Evolutionary conservation across 306 rosid species (phyloP).

Genomic region (Trichosanthes truncata): DNA sequence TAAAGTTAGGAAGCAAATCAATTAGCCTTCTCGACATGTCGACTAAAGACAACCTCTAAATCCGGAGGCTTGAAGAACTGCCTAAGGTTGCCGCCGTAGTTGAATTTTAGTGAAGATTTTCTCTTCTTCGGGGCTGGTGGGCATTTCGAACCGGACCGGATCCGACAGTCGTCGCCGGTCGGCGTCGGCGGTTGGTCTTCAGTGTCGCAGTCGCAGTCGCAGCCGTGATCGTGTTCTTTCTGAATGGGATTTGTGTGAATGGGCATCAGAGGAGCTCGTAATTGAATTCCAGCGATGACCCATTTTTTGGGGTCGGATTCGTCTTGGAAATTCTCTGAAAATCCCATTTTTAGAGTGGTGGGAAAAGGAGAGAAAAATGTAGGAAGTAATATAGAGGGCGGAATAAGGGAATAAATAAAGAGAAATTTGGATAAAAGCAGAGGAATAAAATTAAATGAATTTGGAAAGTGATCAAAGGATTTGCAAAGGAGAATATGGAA

Average conservation of each 20-base stretch:
- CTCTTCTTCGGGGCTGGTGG: conserved; percentile 83
- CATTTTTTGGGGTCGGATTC: conserved; percentile 44
- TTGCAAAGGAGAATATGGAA: conserved; percentile 4
- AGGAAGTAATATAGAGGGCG: conserved; percentile 12
- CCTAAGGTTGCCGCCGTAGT: conserved; percentile 25
- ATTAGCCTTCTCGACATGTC: conserved; percentile 45
- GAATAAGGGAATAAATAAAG: conserved; percentile 28
- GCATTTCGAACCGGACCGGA: conserved; percentile 41
- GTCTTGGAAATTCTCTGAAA: conserved; percentile 31
- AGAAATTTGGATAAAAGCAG: neutral
- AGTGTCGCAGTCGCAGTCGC: conserved; percentile 4
- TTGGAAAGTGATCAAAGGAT: conserved; percentile 36
- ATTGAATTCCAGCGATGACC: conserved; percentile 55
- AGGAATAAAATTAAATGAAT: conserved; percentile 30
- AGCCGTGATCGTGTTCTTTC: neutral
- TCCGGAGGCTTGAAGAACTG: conserved; percentile 81
- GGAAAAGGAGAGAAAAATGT: neutral
- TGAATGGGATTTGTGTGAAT: conserved; percentile 32
- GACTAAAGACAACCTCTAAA: conserved; percentile 60
- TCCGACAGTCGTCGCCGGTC: conserved; percentile 49
- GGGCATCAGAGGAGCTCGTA: conserved; percentile 53
- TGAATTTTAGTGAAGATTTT: conserved; percentile 52
- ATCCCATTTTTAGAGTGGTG: conserved; percentile 34
- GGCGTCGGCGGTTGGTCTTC: conserved; percentile 46
- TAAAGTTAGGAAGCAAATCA: neutral